Conservation (phyloP, 176 grass and related monocot genomes). For the Hyparrhenia diplandra region DNA sequence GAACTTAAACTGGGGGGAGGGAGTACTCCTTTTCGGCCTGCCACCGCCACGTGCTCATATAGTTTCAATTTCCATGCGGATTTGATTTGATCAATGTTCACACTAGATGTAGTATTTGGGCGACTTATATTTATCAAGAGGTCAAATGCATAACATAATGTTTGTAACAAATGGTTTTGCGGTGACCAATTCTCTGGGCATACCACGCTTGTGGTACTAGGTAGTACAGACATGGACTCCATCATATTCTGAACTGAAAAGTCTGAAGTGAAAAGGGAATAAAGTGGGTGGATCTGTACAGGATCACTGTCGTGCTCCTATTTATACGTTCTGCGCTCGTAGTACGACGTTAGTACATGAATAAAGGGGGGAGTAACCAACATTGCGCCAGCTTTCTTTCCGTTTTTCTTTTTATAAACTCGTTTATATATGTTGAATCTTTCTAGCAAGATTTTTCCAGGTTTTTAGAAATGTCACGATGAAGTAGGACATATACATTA, state of each 20-base stretch:
- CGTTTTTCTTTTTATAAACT: neutral
- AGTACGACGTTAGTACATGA: neutral
- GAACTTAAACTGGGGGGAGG: too few relatives aligned
- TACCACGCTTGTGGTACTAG: too few relatives aligned
- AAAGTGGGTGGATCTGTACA: neutral
- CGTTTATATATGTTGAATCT: neutral
- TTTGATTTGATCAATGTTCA: too few relatives aligned
- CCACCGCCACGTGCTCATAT: neutral
- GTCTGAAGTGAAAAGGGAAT: neutral
- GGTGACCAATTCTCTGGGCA: too few relatives aligned
- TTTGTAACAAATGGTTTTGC: too few relatives aligned
- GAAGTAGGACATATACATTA: neutral
- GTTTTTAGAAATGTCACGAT: neutral
- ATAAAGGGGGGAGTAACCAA: neutral
- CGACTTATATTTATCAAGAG: too few relatives aligned
- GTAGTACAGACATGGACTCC: neutral
- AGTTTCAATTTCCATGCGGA: too few relatives aligned
- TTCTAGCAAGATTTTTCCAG: neutral
- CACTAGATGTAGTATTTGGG: too few relatives aligned
- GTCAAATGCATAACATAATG: too few relatives aligned
- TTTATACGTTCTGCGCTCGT: neutral
- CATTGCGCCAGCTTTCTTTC: neutral
- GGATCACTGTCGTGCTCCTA: neutral
- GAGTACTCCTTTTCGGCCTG: neutral
- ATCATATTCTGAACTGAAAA: conserved; percentile 3